phyloP scores from a whole-genome alignment of 2,329 filamentous ascomycete species.

The Waltergamsia citrina region DNA sequence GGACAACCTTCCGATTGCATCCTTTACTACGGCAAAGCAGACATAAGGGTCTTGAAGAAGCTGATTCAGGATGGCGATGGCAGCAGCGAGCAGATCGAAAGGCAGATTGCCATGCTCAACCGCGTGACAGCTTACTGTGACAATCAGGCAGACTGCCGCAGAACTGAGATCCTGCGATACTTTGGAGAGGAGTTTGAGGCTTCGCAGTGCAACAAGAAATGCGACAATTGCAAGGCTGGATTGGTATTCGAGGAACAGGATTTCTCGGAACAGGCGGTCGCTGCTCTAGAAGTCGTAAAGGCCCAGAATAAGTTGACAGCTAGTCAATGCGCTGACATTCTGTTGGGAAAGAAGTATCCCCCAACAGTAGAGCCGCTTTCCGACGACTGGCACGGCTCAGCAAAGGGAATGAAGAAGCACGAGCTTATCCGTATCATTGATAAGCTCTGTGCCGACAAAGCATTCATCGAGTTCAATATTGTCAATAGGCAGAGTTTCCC shows the following conservation, averaged over 20 bases:
- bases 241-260: constrained; percentile 64
- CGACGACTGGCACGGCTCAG: constrained; percentile 56
- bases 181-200: constrained; percentile 78
- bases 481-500: constrained; percentile 50
- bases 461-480: constrained; percentile 59
- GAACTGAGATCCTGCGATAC: constrained; percentile 83
- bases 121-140: constrained; percentile 83
- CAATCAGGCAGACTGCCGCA: constrained; percentile 77
- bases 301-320: constrained; percentile 57
- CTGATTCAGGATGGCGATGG: constrained; percentile 82
- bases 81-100: constrained; percentile 67
- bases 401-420: constrained; percentile 58
- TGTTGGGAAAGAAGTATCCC: constrained; percentile 60
- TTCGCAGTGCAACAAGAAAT: constrained; percentile 62
- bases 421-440: constrained; percentile 82
- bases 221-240: constrained; percentile 82
- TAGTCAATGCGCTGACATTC: constrained; percentile 73
- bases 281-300: constrained; percentile 60
- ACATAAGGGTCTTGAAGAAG: constrained; percentile 62
- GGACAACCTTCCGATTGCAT: constrained; percentile 82
- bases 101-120: constrained; percentile 77
- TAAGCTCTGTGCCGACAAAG: constrained; percentile 62
- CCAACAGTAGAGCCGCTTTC: constrained; percentile 44
- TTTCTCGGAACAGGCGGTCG: constrained; percentile 64
- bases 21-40: constrained; percentile 76